phyloP scores from a whole-genome alignment of 495 filamentous ascomycete species.

The Podospora pseudocomata region DNA sequence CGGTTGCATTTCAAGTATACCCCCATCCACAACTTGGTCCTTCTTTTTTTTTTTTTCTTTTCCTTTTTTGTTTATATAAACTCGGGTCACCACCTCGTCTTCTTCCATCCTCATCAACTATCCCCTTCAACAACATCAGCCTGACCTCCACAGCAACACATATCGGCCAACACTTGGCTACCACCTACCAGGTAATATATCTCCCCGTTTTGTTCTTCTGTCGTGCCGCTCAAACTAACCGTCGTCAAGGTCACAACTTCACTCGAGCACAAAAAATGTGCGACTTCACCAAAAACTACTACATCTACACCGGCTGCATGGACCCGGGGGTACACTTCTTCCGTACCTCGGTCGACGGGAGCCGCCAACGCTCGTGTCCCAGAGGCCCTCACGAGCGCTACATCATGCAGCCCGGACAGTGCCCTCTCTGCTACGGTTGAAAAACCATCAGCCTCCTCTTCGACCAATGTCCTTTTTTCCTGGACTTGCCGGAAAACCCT shows the following conservation, averaged over 20 bases:
- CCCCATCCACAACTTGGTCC: not conserved
- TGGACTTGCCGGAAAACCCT: too few species aligned
- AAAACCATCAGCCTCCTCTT: not conserved
- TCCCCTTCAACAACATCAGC: not conserved
- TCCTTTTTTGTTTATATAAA: not conserved
- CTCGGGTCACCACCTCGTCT: not conserved
- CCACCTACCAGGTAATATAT: not conserved
- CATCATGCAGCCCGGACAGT: conserved; percentile 65
- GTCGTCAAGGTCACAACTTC: not conserved
- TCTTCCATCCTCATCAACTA: not conserved
- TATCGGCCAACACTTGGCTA: not conserved
- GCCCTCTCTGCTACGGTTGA: conserved; percentile 58
- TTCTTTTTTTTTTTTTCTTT: not conserved
- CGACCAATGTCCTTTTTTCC: too few species aligned
- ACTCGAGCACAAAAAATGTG: conserved; percentile 55
- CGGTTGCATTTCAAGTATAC: conserved; percentile 2
- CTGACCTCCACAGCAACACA: not conserved
- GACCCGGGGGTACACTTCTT: conserved; percentile 67
- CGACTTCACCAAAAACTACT: conserved; percentile 72
- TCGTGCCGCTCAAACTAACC: not conserved
- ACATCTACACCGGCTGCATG: conserved; percentile 68
- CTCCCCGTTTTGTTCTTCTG: not conserved
- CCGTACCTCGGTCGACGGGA: conserved; percentile 61
- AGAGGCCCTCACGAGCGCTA: conserved; percentile 71
- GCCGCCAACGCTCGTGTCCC: conserved; percentile 56